Evolutionary conservation across 192 early-diverging fungal genomes (phyloP).

Genomic region (Coemansia sp.): DNA sequence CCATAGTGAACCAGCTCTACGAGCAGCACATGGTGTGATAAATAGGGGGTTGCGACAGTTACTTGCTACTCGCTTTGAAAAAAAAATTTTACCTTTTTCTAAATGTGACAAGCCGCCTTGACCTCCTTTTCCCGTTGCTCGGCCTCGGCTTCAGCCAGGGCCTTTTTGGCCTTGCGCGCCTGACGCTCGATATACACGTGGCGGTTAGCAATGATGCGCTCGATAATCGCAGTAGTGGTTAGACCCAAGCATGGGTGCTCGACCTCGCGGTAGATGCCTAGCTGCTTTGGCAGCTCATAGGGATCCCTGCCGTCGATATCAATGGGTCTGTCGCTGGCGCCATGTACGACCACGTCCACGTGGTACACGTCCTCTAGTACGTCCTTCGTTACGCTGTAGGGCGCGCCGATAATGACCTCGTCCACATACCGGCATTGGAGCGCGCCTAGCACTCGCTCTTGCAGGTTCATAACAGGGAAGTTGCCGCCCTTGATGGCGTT

Average conservation of each 20-base stretch:
- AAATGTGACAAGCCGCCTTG: slow-evolving; percentile 14
- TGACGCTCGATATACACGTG: slow-evolving; percentile 78
- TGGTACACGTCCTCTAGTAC: slow-evolving; percentile 84
- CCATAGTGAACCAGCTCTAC: slow-evolving; percentile 48
- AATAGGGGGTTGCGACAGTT: too few relatives aligned
- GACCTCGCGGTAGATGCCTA: slow-evolving; percentile 77
- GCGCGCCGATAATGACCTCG: slow-evolving; percentile 91
- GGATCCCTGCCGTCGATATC: slow-evolving; percentile 81
- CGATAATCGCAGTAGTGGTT: slow-evolving; percentile 84
- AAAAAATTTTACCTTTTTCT: too few relatives aligned
- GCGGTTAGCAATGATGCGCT: slow-evolving; percentile 84
- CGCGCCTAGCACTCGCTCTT: slow-evolving; percentile 92
- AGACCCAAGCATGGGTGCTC: slow-evolving; percentile 72
- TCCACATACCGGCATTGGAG: slow-evolving; percentile 91
- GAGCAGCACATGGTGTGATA: slow-evolving; percentile 24
- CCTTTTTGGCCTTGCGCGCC: slow-evolving; percentile 71
- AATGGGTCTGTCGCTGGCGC: slow-evolving; percentile 61
- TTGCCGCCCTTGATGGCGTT: slow-evolving; percentile 83
- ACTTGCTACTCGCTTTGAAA: too few relatives aligned
- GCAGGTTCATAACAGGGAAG: slow-evolving; percentile 93
- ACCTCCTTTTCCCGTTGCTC: slow-evolving; percentile 61
- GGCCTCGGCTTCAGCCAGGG: slow-evolving; percentile 61
- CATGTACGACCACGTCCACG: slow-evolving; percentile 78
- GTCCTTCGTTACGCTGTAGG: slow-evolving; percentile 82
- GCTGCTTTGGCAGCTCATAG: slow-evolving; percentile 78